Evolutionary conservation across 495 filamentous ascomycete species (phyloP).

Genomic region (Penicillium mononematosum): DNA sequence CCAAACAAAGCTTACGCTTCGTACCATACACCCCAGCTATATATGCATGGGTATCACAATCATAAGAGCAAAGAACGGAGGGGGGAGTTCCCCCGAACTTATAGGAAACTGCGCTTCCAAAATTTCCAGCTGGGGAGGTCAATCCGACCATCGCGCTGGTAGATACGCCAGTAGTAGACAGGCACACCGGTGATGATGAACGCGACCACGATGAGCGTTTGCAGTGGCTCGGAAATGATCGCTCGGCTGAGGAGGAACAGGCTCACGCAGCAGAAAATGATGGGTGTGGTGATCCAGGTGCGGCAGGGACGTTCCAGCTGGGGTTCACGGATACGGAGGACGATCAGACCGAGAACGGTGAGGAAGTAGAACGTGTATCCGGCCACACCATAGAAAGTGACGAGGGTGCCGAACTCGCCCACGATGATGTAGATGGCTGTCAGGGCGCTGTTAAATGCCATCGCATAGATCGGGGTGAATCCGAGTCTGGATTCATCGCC

Average conservation of each 20-base stretch:
- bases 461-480: slow-evolving; percentile 87
- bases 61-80: slow-evolving; percentile 14
- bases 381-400: slow-evolving; percentile 96
- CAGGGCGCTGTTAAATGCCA: slow-evolving; percentile 72
- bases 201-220: slow-evolving; percentile 78
- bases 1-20: slow-evolving; percentile 9
- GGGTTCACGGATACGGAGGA: slow-evolving; percentile 86
- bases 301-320: slow-evolving; percentile 83
- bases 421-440: slow-evolving; percentile 75
- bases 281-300: slow-evolving; percentile 95
- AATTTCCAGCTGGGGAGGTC: slow-evolving; percentile 58
- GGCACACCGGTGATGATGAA: slow-evolving; percentile 84
- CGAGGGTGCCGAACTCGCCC: slow-evolving; percentile 85
- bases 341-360: slow-evolving; percentile 88
- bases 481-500: slow-evolving; percentile 61
- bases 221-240: slow-evolving; percentile 83
- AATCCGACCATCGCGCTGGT: slow-evolving; percentile 49
- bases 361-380: slow-evolving; percentile 97
- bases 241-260: slow-evolving; percentile 86
- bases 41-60: slow-evolving; percentile 36
- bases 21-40: slow-evolving; percentile 27
- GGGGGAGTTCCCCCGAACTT: neutral
- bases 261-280: slow-evolving; percentile 97
- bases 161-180: slow-evolving; percentile 84
- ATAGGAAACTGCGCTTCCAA: slow-evolving; percentile 49